Conservation (phyloP, 2,329 filamentous ascomycete genomes). For the Monosporascus sp. region DNA sequence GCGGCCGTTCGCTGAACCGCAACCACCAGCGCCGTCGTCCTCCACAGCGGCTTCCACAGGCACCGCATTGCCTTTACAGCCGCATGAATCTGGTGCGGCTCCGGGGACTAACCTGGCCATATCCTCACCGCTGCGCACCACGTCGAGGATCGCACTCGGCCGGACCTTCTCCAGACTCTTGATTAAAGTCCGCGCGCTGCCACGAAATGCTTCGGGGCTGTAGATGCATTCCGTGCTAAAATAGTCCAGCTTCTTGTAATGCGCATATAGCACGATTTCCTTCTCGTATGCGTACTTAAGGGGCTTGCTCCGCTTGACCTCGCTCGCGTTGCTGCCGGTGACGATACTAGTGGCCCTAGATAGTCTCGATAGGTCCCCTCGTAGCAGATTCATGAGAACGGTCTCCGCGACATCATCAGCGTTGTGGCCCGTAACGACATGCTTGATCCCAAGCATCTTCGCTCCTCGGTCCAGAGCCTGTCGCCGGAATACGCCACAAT, state of each 20-base stretch:
- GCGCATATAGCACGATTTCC: conserved; percentile 95
- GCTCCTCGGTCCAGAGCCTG: conserved; percentile 92
- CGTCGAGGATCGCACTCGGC: conserved; percentile 90
- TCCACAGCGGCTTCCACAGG: conserved; percentile 20
- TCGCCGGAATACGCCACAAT: conserved; percentile 91
- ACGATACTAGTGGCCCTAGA: conserved; percentile 88
- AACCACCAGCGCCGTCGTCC: conserved; percentile 64
- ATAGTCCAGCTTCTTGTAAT: conserved; percentile 95
- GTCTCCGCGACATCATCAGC: conserved; percentile 97
- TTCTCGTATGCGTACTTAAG: conserved; percentile 99
- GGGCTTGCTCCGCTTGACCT: conserved; percentile 93
- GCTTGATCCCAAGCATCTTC: conserved; percentile 77
- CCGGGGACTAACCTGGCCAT: conserved; percentile 83
- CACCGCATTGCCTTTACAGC: conserved; percentile 39
- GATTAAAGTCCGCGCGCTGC: conserved; percentile 84
- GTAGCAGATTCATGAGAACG: conserved; percentile 91
- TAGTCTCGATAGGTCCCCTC: conserved; percentile 82
- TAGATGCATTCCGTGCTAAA: conserved; percentile 99
- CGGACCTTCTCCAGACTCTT: conserved; percentile 92
- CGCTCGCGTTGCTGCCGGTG: conserved; percentile 69
- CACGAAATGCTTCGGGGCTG: conserved; percentile 92
- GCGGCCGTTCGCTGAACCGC: conserved; percentile 65
- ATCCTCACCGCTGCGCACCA: conserved; percentile 91
- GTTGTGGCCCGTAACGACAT: conserved; percentile 97
- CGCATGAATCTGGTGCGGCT: conserved; percentile 42